Percentiles rank a stretch among this genome's conserved stretches.
Evolutionary conservation across 2,329 filamentous ascomycete species (phyloP).

Genomic region (Aspergillus sp.): DNA sequence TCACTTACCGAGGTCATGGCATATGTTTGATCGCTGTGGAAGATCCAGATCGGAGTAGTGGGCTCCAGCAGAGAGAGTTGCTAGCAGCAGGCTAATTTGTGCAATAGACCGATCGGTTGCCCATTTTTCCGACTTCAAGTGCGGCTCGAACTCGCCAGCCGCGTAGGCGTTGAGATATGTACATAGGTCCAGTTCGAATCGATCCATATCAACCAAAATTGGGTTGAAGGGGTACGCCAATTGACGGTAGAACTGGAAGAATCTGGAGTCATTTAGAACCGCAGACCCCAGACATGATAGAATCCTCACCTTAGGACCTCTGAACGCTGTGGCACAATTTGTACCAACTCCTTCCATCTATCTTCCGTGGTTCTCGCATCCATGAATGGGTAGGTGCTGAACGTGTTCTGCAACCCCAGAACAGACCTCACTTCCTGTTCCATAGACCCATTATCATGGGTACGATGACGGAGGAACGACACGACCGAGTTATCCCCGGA

Average conservation of each 20-base stretch:
- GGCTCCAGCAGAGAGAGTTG: constrained; percentile 27
- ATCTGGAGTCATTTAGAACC: constrained; percentile 14
- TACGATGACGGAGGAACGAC: constrained; percentile 25
- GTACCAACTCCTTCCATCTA: constrained; percentile 23
- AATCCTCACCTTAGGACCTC: constrained; percentile 26
- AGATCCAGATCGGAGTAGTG: constrained; percentile 31
- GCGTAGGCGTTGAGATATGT: constrained; percentile 26
- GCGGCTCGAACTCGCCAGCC: constrained; percentile 19
- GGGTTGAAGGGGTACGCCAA: constrained; percentile 32
- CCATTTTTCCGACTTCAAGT: constrained; percentile 22
- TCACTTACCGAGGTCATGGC: constrained; percentile 26
- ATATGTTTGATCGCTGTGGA: constrained; percentile 21
- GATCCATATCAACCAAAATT: constrained; percentile 27
- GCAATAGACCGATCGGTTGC: constrained; percentile 23
- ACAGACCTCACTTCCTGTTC: constrained; percentile 27
- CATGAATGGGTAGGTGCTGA: constrained; percentile 29
- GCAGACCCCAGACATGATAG: no score
- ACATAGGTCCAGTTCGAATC: constrained; percentile 29
- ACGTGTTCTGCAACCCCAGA: constrained; percentile 30
- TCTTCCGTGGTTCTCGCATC: constrained; percentile 24
- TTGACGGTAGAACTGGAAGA: constrained; percentile 30
- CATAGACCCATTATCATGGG: constrained; percentile 25
- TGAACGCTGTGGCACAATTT: constrained; percentile 20
- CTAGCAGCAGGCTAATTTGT: constrained; percentile 27
- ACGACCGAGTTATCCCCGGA: constrained; percentile 32